phyloP scores from a whole-genome alignment of 2,329 filamentous ascomycete genomes.

The Trematosphaeria pertusa region DNA sequence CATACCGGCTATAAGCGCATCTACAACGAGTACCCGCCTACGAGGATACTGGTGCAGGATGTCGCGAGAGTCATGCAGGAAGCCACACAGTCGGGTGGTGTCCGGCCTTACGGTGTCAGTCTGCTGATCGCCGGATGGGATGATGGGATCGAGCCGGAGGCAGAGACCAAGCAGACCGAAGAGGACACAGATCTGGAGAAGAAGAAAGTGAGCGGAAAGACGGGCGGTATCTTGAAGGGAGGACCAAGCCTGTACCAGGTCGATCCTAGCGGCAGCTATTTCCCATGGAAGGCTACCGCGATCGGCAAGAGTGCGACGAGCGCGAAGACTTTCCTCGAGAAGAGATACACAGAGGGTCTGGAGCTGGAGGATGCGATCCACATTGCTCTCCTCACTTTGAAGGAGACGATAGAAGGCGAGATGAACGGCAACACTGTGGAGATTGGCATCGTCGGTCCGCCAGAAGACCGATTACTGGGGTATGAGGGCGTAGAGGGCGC shows the following conservation, averaged over 20 bases:
- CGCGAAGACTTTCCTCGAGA: conserved; percentile 98
- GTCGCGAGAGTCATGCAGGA: conserved; percentile 98
- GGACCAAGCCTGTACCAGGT: conserved; percentile 98
- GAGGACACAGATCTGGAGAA: conserved; percentile 63
- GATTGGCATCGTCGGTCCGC: conserved; percentile 95
- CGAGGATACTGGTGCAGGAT: conserved; percentile 97
- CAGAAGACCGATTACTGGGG: conserved; percentile 90
- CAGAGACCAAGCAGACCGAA: conserved; percentile 65
- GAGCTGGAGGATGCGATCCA: conserved; percentile 98
- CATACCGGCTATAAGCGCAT: conserved; percentile 99
- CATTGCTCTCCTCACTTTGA: conserved; percentile 94
- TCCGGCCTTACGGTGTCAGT: conserved; percentile 95
- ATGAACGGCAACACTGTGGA: conserved; percentile 99
- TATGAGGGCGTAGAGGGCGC: conserved; percentile 88
- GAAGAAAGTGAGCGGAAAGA: conserved; percentile 83
- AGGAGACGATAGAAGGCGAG: conserved; percentile 99
- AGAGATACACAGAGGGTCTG: conserved; percentile 95
- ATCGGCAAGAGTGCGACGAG: conserved; percentile 99
- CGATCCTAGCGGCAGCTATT: conserved; percentile 98
- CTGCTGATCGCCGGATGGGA: conserved; percentile 97
- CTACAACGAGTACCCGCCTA: conserved; percentile 99
- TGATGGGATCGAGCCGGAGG: conserved; percentile 90
- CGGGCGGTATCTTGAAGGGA: conserved; percentile 92
- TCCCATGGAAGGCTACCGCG: conserved; percentile 98
- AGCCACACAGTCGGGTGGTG: conserved; percentile 96